Base-by-base conservation (phyloP, 352 stramenopile species). In the Globisporangium recalcitrans region DNA sequence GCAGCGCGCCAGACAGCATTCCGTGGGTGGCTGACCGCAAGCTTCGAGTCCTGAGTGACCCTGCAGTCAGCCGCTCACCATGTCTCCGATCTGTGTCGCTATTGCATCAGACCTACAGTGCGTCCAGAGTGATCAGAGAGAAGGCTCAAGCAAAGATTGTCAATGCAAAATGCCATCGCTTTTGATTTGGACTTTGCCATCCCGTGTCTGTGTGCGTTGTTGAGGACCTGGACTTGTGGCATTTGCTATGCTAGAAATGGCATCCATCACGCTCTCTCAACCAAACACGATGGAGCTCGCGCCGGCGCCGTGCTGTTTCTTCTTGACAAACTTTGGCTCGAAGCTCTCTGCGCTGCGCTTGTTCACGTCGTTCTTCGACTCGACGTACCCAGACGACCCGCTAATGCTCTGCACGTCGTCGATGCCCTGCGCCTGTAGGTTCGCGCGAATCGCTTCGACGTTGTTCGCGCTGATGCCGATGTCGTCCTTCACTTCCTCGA, bases 281-380 rank as follows among this genome's bases (percentile, higher is more conserved):
- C 83, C 83, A 61, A 95, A 95, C 57, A 95, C 80, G 53, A 95
- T 93, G 16, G 83, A 95, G 63, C 80, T 91, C 29, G 67, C 67
- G 26, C 85, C 85, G 11, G 85, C 85, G 22, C 85, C 85, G 34
- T 88, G 75, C 62, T 88, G 79, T 60, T 91, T 91, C 79, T 90
- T 90, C 69, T 88, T 88, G 60, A 70, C 64, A 31, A 76, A 82
- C 54, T 79, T 83, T 7, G 85, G 79, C 27, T 75, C 65, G 60
- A 86, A 84, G 8, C 56, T 62, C 16, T 85, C 73, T 19, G 32
- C 46, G n/a, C n/a, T 53, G 19, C 46, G 60, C 16, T 69, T 64
- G 24, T 55, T 36, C 9, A 21, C 21, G 34, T 59, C 52, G 11
- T 70, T 74, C 31, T 69, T 66, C 27, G 56, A 38, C 29, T 81